Percentiles rank a stretch among this genome's conserved stretches.
phyloP scores from a whole-genome alignment of 225 moss, liverwort and hornwort genomes.

The Rhytidiadelphus loreus region DNA sequence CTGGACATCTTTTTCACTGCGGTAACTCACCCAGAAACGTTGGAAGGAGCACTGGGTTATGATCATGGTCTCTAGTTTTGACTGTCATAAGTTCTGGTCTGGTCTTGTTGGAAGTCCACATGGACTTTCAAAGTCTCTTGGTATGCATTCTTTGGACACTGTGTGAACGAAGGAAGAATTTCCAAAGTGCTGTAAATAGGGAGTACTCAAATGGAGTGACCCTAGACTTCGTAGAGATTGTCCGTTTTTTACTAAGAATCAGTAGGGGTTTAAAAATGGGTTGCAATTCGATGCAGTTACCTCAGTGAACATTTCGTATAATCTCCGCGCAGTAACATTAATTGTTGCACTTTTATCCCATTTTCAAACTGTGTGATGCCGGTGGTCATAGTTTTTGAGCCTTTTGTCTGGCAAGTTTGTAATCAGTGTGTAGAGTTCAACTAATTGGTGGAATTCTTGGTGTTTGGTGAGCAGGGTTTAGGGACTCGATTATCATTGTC shows the following conservation, averaged over 20 bases:
- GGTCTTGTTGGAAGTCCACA: neutral
- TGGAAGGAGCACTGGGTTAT: neutral
- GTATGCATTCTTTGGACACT: neutral
- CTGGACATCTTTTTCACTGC: neutral
- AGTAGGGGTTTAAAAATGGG: neutral
- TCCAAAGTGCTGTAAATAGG: neutral
- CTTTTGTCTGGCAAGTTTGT: neutral
- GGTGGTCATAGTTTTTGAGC: neutral
- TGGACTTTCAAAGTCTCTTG: neutral
- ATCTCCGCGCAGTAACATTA: neutral
- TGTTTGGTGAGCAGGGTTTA: conserved; percentile 42
- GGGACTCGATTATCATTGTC: conserved; percentile 72
- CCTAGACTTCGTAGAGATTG: neutral
- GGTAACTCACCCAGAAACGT: neutral
- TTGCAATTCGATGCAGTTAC: no score
- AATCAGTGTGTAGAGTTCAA: neutral
- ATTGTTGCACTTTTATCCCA: neutral
- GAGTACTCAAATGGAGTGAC: no score
- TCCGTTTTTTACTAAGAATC: neutral
- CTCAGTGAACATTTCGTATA: neutral
- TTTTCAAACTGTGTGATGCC: neutral
- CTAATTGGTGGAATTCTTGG: neutral
- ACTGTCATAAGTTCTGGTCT: neutral
- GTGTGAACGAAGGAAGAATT: neutral
- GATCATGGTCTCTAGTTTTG: neutral